phyloP scores from a whole-genome alignment of 1,284 basidiomycete genomes.

The Anthracocystis walkeri region DNA sequence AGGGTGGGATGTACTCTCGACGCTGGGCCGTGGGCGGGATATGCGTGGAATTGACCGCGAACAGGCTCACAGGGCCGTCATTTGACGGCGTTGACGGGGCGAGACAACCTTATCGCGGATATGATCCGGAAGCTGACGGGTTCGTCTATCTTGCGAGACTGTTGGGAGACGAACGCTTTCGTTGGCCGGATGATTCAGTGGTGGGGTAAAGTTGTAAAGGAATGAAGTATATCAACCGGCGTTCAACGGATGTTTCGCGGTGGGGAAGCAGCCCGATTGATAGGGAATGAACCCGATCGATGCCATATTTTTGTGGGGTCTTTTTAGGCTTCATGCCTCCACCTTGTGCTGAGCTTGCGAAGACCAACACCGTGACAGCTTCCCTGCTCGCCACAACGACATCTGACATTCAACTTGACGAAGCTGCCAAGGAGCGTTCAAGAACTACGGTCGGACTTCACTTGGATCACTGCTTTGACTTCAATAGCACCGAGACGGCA shows the following conservation, averaged over 20 bases:
- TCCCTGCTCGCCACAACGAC: conserved; percentile 5
- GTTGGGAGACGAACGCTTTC: background rate
- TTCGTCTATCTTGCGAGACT: background rate
- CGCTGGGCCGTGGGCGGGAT: background rate
- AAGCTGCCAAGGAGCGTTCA: background rate
- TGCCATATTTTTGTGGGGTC: background rate
- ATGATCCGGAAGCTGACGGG: background rate
- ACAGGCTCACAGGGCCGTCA: conserved; percentile 3
- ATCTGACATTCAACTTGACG: background rate
- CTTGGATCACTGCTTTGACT: no score
- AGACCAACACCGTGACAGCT: conserved; percentile 5
- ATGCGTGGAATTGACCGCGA: background rate
- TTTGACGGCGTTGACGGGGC: background rate
- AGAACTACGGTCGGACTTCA: no score
- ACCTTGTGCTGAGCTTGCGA: conserved; percentile 10
- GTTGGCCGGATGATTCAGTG: background rate
- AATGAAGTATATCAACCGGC: background rate
- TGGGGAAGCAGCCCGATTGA: conserved; percentile 3
- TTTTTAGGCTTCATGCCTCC: conserved; percentile 9
- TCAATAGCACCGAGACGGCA: no score
- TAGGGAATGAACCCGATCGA: conserved; percentile 7
- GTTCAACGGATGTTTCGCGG: background rate
- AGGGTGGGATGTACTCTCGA: background rate
- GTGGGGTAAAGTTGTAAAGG: background rate
- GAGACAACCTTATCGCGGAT: background rate